Base-by-base conservation (phyloP, 345 rosid species). In the Carallia brachiata region DNA sequence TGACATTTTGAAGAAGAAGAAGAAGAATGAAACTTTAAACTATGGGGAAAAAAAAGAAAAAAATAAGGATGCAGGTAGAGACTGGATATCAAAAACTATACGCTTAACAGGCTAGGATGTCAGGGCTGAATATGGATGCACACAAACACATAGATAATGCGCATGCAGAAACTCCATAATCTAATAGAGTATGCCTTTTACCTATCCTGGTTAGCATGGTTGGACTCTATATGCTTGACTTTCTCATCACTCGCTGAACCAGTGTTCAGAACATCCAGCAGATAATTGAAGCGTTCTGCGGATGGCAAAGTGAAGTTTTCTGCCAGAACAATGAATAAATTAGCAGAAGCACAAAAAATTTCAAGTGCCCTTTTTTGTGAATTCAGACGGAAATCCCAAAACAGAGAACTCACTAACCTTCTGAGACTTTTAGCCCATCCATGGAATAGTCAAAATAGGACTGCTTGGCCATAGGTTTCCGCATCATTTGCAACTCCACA, bases 181-280 rank as follows among this genome's bases (percentile, higher is more conserved):
- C 31, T 47, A 18, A 30, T 32, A 36, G 32, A 37, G 37, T 6
- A 36, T 30, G 60, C n/a, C 7, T 5, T 32, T 4, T 76, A 86
- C 88, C 86, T 82, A 30, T 79, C 88, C 28, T 67, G 84, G 66
- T 84, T 88, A 5, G 65, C 48, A 62, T 70, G 68, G 63, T 70
- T 70, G 62, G 78, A 66, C 52, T 78, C 81, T 19, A 36, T 40
- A 44, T 53, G 73, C 68, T 75, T 72, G 60, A 17, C 48, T 56
- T 68, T 70, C 23, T 68, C 79, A 17, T 72, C 79, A 27, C 68
- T 61, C 16, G 66, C 70, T 18, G 84, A 69, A 62, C 70, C 76
- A 23, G 71, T 70, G 68, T 77, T 77, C 70, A 83, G 66, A 64
- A 65, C 78, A 54, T 83, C 83, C 13, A 80, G 44, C 70, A 80